Evolutionary conservation across 768 basidiomycete genomes (phyloP).

Genomic region (Lactarius trivialis): DNA sequence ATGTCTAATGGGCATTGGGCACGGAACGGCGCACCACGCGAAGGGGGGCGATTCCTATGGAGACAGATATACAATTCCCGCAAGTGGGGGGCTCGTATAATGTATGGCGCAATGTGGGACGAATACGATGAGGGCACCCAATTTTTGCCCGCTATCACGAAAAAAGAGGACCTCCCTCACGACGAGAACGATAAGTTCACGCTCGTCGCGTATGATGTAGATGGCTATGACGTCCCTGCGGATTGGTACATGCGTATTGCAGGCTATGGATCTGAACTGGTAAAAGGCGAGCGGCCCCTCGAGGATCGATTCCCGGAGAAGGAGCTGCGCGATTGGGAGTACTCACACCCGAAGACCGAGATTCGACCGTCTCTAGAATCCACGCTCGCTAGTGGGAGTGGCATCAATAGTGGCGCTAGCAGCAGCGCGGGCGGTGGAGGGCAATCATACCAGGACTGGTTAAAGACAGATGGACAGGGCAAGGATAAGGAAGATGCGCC

Average conservation of each 20-base stretch:
- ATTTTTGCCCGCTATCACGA: conserved; percentile 64
- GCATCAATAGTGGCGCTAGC: background rate
- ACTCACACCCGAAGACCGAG: conserved; percentile 15
- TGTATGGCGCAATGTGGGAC: conserved; percentile 88
- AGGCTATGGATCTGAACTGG: conserved; percentile 15
- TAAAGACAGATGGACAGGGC: conserved; percentile 34
- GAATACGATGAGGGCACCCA: conserved; percentile 87
- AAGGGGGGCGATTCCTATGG: conserved; percentile 76
- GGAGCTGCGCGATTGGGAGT: conserved; percentile 13
- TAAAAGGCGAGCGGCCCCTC: conserved; percentile 9
- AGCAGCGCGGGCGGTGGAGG: conserved; percentile 15
- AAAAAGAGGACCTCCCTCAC: conserved; percentile 51
- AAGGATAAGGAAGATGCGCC: conserved; percentile 46
- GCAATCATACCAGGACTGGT: conserved; percentile 43
- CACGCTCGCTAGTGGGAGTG: conserved; percentile 12
- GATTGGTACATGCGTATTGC: conserved; percentile 57
- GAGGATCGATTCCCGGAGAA: conserved; percentile 20
- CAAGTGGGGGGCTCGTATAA: conserved; percentile 50
- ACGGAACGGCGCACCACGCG: conserved; percentile 63
- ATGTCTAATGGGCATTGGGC: conserved; percentile 63
- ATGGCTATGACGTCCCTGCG: conserved; percentile 67
- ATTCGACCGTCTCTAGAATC: conserved; percentile 5
- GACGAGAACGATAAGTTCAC: conserved; percentile 44
- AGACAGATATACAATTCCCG: conserved; percentile 67
- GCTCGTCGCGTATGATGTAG: conserved; percentile 70